These are phyloP conservation scores for Chrysoporthe deuterocubensis DNA, from an alignment of 2,329 filamentous ascomycete genomes.

Conservation along the genomic window DNA sequence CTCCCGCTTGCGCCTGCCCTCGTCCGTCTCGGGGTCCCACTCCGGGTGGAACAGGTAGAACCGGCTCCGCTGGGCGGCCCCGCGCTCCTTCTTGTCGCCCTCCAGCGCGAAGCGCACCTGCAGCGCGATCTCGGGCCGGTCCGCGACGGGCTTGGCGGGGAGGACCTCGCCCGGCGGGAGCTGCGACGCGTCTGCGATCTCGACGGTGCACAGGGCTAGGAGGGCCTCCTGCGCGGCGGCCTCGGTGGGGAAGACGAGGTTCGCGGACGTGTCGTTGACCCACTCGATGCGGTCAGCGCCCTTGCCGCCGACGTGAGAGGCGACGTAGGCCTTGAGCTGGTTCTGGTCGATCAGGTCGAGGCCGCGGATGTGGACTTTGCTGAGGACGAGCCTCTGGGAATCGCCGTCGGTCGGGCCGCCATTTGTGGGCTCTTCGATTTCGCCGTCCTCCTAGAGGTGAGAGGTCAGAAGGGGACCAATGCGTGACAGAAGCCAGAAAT, in stretches of 20 bases:
- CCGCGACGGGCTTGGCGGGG: slow-evolving; percentile 69
- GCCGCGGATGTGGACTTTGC: slow-evolving; percentile 83
- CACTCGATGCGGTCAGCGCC: slow-evolving; percentile 75
- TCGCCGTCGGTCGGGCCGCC: slow-evolving; percentile 30
- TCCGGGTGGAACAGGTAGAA: slow-evolving; percentile 95
- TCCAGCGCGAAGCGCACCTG: slow-evolving; percentile 74
- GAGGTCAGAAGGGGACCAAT: slow-evolving; percentile 11
- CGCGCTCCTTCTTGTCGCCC: slow-evolving; percentile 77
- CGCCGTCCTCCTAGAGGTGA: slow-evolving; percentile 44
- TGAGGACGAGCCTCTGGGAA: slow-evolving; percentile 42
- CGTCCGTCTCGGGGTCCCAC: slow-evolving; percentile 74
- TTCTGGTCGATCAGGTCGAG: slow-evolving; percentile 80
- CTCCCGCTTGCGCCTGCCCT: slow-evolving; percentile 51
- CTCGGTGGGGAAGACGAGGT: slow-evolving; percentile 73
- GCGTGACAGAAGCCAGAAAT: too few relatives aligned
- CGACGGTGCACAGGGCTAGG: slow-evolving; percentile 53
- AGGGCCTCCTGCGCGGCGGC: slow-evolving; percentile 58
- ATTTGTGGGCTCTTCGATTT: slow-evolving; percentile 42
- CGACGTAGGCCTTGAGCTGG: slow-evolving; percentile 77
- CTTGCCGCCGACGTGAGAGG: slow-evolving; percentile 64
- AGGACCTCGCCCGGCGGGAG: slow-evolving; percentile 67
- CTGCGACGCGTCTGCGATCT: slow-evolving; percentile 57
- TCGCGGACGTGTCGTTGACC: slow-evolving; percentile 93
- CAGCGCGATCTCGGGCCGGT: slow-evolving; percentile 70
- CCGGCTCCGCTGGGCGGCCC: slow-evolving; percentile 79